phyloP scores from a whole-genome alignment of 2,329 filamentous ascomycete genomes.

The Setomelanomma holmii region DNA sequence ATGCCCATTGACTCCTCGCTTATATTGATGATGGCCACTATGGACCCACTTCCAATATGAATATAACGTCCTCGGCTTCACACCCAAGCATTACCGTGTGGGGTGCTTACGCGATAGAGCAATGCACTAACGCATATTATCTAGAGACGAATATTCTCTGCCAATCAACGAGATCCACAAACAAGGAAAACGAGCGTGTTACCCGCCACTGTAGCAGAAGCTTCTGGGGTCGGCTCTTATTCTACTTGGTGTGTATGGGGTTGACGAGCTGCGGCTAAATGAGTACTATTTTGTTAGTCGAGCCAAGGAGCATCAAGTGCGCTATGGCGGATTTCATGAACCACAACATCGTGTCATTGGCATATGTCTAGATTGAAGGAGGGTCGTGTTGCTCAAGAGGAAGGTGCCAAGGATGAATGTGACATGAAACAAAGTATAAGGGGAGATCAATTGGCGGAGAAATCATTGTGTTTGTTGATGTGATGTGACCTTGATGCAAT shows the following conservation, averaged over 20 bases:
- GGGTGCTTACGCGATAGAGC: constrained; percentile 2
- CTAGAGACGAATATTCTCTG: constrained; percentile 7
- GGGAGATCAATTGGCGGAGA: too few species aligned
- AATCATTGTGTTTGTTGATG: too few species aligned
- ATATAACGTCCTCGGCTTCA: background rate
- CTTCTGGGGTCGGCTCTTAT: constrained; percentile 25
- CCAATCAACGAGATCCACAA: constrained; percentile 5
- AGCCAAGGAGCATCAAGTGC: too few species aligned
- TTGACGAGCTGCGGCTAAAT: constrained; percentile 21
- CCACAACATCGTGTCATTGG: too few species aligned
- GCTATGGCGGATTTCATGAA: too few species aligned
- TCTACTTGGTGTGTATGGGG: constrained; percentile 17
- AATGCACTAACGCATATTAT: background rate
- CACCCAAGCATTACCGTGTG: background rate
- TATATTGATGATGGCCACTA: too few species aligned
- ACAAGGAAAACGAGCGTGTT: background rate
- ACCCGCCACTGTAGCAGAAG: constrained; percentile 25
- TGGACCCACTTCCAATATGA: background rate
- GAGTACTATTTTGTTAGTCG: too few species aligned
- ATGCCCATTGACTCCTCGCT: background rate
- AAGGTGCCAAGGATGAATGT: too few species aligned
- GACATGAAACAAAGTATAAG: too few species aligned
- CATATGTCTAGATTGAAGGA: too few species aligned
- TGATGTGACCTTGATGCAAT: too few species aligned
- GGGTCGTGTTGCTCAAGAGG: too few species aligned